Conservation (phyloP, 2,329 filamentous ascomycete species). For the Verticillium longisporum region DNA sequence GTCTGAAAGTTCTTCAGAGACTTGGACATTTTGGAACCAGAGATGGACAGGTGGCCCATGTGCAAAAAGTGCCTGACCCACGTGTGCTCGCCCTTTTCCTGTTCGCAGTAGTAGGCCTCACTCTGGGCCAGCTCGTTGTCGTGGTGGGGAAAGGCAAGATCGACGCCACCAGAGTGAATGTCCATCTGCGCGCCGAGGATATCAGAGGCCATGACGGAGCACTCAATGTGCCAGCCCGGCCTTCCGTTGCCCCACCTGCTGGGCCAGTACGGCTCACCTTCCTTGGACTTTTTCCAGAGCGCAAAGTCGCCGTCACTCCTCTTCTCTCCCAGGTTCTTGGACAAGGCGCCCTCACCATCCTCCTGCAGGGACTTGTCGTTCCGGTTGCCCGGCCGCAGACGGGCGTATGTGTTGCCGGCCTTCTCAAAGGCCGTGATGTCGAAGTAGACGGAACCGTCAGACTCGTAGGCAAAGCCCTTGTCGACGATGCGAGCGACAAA, state of each 20-base stretch:
- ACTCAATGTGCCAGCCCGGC: slow-evolving; percentile 96
- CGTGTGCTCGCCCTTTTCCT: slow-evolving; percentile 49
- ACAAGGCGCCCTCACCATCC: slow-evolving; percentile 82
- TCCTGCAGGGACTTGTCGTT: slow-evolving; percentile 78
- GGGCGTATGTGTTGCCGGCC: slow-evolving; percentile 77
- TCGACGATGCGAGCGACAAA: slow-evolving; percentile 79
- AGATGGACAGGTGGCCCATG: slow-evolving; percentile 81
- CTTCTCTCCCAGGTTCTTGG: slow-evolving; percentile 58
- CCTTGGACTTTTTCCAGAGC: slow-evolving; percentile 87
- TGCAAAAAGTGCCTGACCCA: slow-evolving; percentile 97
- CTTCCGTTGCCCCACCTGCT: slow-evolving; percentile 83
- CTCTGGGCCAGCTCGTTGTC: slow-evolving; percentile 90
- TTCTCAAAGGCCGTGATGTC: slow-evolving; percentile 83
- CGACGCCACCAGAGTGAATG: slow-evolving; percentile 87
- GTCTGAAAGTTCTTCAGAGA: slow-evolving; percentile 94
- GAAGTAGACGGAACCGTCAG: slow-evolving; percentile 87
- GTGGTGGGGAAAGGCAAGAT: slow-evolving; percentile 86
- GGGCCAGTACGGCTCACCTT: slow-evolving; percentile 85
- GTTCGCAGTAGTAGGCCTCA: slow-evolving; percentile 69
- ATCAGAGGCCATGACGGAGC: slow-evolving; percentile 90
- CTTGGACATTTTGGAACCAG: slow-evolving; percentile 93
- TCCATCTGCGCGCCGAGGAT: slow-evolving; percentile 82
- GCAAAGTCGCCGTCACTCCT: slow-evolving; percentile 78
- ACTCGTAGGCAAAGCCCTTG: slow-evolving; percentile 79
- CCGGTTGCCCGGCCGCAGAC: slow-evolving; percentile 76